Evolutionary conservation across 1,139 yeast genomes (phyloP), one percentile per base, ranked within the genome.

Genomic region (Meyerozyma sp.): DNA sequence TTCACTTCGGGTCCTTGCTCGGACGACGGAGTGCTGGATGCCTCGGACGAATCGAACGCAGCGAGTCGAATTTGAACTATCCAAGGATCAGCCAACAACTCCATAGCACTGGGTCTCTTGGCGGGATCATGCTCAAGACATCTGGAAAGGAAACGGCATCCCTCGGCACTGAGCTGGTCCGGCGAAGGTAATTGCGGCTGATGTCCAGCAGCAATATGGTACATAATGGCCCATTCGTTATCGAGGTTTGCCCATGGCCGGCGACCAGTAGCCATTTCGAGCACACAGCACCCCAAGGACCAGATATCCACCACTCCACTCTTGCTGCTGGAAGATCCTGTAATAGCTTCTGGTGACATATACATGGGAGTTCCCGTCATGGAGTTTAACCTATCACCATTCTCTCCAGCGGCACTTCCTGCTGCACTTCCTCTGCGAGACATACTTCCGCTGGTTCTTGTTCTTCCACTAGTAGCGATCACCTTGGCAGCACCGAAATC

Each of bases 361-460:
- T 93, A 93, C 98, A 93, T 93, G 14, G 98, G 98, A 0, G 98
- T 93, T 41, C 98, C 98, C 1, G 95, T 88, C 82, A 91, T 81
- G 11, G 77, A 70, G 51, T 69, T 71, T 44, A 71, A 54, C 46
- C 70, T 69, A 41, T 59, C 52, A 6, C 55, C 53, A 28, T 47
- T 51, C 25, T 43, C 43, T 9, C 44, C 49, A 3, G 18, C 41
- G 13, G 23, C 36, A n/a, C 14, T 27, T 13, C 44, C 49, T 2
- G 18, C 41, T 13, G 26, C 36, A n/a, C 14, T 27, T n/a, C 43
- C 23, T 39, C 47, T 66, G 41, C 56, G 52, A 29, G 25, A 20
- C 20, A 14, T 13, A 14, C 37, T 18, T 11, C 37, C 37, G 11
- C 25, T 14, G 13, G 53, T 66, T 47, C 71, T 55, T 1, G 79